These are phyloP conservation scores for Diaporthe sp. DNA, from an alignment of 2,329 filamentous ascomycete genomes.

Conservation along the genomic window DNA sequence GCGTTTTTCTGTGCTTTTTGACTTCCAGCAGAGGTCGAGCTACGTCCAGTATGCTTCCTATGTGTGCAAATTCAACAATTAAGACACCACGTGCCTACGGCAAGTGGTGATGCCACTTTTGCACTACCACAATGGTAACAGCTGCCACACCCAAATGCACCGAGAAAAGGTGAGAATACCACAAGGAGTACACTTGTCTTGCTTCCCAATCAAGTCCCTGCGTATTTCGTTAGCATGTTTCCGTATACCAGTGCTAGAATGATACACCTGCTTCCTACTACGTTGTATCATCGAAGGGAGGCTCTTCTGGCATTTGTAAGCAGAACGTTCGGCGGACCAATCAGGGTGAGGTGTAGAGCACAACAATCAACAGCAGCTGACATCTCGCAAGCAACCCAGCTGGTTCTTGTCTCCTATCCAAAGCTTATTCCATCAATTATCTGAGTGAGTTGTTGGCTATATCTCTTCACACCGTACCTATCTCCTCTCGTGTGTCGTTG, in stretches of 20 bases:
- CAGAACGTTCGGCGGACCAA: neutral
- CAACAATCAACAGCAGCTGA: neutral
- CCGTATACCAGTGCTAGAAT: neutral
- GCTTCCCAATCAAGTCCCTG: rapidly evolving
- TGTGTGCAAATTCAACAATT: too few relatives aligned
- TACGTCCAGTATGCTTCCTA: neutral
- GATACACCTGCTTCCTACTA: neutral
- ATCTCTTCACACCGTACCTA: neutral
- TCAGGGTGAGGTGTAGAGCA: neutral
- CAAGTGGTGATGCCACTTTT: too few relatives aligned
- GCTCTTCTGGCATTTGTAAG: neutral
- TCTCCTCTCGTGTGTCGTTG: neutral
- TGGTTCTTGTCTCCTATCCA: too few relatives aligned
- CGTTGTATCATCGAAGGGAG: neutral
- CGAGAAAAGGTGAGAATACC: neutral
- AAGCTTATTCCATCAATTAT: neutral
- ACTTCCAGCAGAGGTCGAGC: neutral
- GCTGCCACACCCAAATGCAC: too few relatives aligned
- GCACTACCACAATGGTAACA: too few relatives aligned
- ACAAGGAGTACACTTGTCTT: neutral
- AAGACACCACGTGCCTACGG: too few relatives aligned
- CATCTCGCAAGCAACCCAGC: neutral
- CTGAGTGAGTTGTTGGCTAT: too few relatives aligned
- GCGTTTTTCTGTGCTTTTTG: too few relatives aligned
- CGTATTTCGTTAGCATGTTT: neutral